A percentile compares a stretch with the other conserved stretches of the same genome.
Evolutionary conservation across 345 rosid species (phyloP).

Genomic region (Xanthoceras sorbifolium): DNA sequence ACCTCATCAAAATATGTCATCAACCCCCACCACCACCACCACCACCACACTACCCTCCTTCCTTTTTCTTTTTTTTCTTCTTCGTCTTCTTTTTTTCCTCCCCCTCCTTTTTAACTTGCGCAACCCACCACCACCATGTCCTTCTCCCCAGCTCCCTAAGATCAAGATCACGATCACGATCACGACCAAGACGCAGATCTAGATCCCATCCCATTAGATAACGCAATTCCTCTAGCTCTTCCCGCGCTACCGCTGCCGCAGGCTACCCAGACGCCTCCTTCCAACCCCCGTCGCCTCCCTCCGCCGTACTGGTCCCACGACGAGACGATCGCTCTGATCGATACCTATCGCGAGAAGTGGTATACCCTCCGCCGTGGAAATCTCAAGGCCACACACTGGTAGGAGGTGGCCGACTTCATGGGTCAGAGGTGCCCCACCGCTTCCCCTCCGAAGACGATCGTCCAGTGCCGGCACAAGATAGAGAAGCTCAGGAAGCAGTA

Average conservation of each 20-base stretch:
- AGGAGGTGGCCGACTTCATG: slow-evolving; percentile 82
- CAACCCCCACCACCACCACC: slow-evolving; percentile 42
- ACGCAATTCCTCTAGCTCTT: slow-evolving; percentile 20
- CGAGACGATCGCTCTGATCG: slow-evolving; percentile 79
- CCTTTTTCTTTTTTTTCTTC: neutral
- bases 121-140: slow-evolving; percentile 23
- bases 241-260: slow-evolving; percentile 3
- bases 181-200: neutral
- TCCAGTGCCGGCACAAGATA: slow-evolving; percentile 98
- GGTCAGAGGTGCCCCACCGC: slow-evolving; percentile 59
- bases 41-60: slow-evolving; percentile 17
- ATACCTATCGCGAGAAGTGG: slow-evolving; percentile 89
- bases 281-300: slow-evolving; percentile 77
- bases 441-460: slow-evolving; percentile 68
- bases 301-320: slow-evolving; percentile 97
- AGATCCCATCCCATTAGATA: slow-evolving; percentile 12
- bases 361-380: slow-evolving; percentile 84
- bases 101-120: slow-evolving; percentile 16
- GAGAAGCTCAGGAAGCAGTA: slow-evolving; percentile 93
- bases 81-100: neutral
- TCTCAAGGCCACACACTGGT: slow-evolving; percentile 93
- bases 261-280: slow-evolving; percentile 19
- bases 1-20: slow-evolving; percentile 42
- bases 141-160: slow-evolving; percentile 10
- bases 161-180: neutral